Base-by-base conservation (phyloP, 305 asterid species). In the Fraxinus sp. region DNA sequence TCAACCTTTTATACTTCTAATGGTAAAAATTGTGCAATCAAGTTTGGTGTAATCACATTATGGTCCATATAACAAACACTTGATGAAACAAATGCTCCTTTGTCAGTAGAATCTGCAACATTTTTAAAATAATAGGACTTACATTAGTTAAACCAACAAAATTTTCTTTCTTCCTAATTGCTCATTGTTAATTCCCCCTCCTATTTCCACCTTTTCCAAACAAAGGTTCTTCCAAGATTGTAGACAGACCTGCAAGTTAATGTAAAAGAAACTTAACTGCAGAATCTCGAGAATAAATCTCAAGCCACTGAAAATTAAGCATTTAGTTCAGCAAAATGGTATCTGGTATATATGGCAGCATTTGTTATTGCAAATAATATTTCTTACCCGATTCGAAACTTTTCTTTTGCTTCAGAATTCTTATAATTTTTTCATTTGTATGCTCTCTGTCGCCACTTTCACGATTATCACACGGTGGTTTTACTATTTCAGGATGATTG, bases 161-260 rank as follows among this genome's bases (percentile, higher is more conserved):
- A 52, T 7, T 33, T 77, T 83, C 68, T 76, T 80, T 86, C 78
- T 80, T 79, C 83, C 66, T 33, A 4, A 78, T 33, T 71, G 57
- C 77, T 79, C 81, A 81, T 85, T 66, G 84, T 59, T 78, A 44
- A 79, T 44, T 85, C 68, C 84, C 82, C 78, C 85, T 86, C 24
- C 77, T 86, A 78, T 72, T 68, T 16, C 86, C 87, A 73, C 85
- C 86, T 76, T 77, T 90, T 80, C 81, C 88, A 81, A 36, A 81
- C 81, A 77, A 74, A 64, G 88, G 83, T 79, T 91, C 94, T 85
- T 90, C 93, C 80, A 84, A 81, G 82, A 87, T 89, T 1, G 90
- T 90, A 1, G 89, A 83, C 70, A 91, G 81, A 4, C 93, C 98
- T 92, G 90, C 22, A 72, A 81, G 37, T 73, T n/a, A 20, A 76